Conservation (phyloP, 257 asterid genomes). For the Echium plantagineum region DNA sequence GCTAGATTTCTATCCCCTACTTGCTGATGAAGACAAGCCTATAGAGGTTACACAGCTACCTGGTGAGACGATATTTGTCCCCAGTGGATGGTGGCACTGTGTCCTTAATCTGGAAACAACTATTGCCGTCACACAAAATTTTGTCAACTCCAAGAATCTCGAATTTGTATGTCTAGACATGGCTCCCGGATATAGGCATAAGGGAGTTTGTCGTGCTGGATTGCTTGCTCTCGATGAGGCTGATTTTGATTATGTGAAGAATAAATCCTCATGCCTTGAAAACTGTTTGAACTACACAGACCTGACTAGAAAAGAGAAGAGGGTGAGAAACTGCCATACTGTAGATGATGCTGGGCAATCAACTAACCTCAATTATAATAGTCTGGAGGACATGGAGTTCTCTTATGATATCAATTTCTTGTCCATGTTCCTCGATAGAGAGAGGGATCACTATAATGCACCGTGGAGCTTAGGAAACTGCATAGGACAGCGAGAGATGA, state of each 20-base stretch:
- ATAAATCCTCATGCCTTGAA: slow-evolving; percentile 17
- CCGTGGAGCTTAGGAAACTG: slow-evolving; percentile 77
- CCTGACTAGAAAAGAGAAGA: slow-evolving; percentile 62
- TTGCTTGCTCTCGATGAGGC: slow-evolving; percentile 78
- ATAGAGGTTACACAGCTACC: slow-evolving; percentile 96
- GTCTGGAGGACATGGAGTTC: slow-evolving; percentile 35
- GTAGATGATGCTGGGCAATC: slow-evolving; percentile 21
- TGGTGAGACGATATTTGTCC: slow-evolving; percentile 94
- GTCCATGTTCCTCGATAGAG: slow-evolving; percentile 63
- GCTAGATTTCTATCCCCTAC: slow-evolving; percentile 96
- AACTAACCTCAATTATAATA: slow-evolving; percentile 20
- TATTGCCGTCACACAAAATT: slow-evolving; percentile 91
- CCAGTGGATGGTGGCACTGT: slow-evolving; percentile 99
- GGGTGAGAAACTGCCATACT: slow-evolving; percentile 30
- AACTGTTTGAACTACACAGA: slow-evolving; percentile 32
- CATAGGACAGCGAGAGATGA: slow-evolving; percentile 92
- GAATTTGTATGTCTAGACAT: slow-evolving; percentile 88
- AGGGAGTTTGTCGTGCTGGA: slow-evolving; percentile 94
- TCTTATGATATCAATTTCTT: slow-evolving; percentile 71
- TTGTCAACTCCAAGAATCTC: slow-evolving; percentile 73
- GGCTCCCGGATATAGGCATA: slow-evolving; percentile 96
- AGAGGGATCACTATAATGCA: slow-evolving; percentile 73
- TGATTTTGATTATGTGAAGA: slow-evolving; percentile 30
- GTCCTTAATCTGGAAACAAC: slow-evolving; percentile 86
- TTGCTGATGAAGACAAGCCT: slow-evolving; percentile 75